phyloP scores from a whole-genome alignment of 495 filamentous ascomycete species.

The Ascobolus immersus region DNA sequence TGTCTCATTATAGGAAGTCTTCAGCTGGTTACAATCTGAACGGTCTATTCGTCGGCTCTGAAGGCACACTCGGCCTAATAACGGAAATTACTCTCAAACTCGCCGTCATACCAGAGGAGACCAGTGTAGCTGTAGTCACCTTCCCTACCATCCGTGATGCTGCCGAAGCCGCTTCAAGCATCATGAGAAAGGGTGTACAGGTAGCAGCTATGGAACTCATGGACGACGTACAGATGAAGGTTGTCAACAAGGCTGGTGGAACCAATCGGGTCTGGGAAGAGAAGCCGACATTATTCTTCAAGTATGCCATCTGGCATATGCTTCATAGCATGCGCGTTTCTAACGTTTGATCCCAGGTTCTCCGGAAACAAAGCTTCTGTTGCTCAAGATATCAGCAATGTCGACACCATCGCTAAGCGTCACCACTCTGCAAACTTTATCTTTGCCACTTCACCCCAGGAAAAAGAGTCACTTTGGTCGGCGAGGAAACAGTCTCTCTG shows the following conservation, averaged over 20 bases:
- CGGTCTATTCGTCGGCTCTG: slow-evolving; percentile 65
- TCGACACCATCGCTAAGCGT: slow-evolving; percentile 36
- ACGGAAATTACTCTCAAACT: slow-evolving; percentile 73
- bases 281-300: slow-evolving; percentile 80
- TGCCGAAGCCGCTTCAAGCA: slow-evolving; percentile 50
- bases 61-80: slow-evolving; percentile 73
- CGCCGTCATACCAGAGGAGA: slow-evolving; percentile 47
- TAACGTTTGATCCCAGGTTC: neutral
- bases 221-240: slow-evolving; percentile 84
- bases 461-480: slow-evolving; percentile 60
- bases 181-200: slow-evolving; percentile 56
- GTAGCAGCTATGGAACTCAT: slow-evolving; percentile 79
- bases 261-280: slow-evolving; percentile 50
- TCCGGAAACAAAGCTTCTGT: slow-evolving; percentile 42
- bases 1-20: slow-evolving; percentile 29
- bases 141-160: slow-evolving; percentile 58
- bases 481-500: slow-evolving; percentile 73
- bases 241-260: slow-evolving; percentile 56
- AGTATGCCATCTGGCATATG: slow-evolving; percentile 32
- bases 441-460: slow-evolving; percentile 42
- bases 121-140: slow-evolving; percentile 59
- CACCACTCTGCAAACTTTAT: slow-evolving; percentile 46
- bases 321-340: neutral
- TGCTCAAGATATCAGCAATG: slow-evolving; percentile 57
- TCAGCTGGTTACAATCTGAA: slow-evolving; percentile 75